Evolutionary conservation across 257 asterid species (phyloP), one percentile per base, ranked within the genome.

Genomic region (Misopates orontium): DNA sequence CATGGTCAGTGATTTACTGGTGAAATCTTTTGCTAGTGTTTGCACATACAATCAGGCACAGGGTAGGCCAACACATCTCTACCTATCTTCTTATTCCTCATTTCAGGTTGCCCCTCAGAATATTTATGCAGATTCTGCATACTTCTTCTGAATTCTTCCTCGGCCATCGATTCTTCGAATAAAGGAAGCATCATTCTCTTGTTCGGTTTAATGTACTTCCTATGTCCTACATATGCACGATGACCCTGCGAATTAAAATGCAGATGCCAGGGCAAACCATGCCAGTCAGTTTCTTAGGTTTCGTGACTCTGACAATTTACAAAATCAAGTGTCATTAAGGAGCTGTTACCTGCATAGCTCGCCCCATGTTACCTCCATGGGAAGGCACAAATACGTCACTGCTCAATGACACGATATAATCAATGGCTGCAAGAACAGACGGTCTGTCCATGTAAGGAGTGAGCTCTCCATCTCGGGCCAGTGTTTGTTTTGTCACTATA

Each of bases 341-440:
- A n/a, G n/a, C n/a, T n/a, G n/a, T n/a, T 68, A 81, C 87, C 87
- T 85, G 87, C 78, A 86, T 74, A 24, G 94, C 83, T 62, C 80
- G 76, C 15, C 75, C 94, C 94, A 86, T 86, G 70, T 86, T 83
- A 53, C 94, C 94, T 8, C 90, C 87, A 18, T 86, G 94, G 39
- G 94, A 86, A 49, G 81, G 83, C 61, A 86, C 44, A 32, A 83
- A 81, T 3, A 86, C 87, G 44, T 86, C 83, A 22, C 90, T 86
- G 67, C 84, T 81, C 9, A 83, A 68, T 0, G 79, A 86, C 21
- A 86, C 94, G 11, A 79, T 74, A 77, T 86, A 86, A 65, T 86
- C 94, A 9, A 83, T 71, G 49, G 90, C 94, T 40, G 94, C 94
- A 17, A 86, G 77, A 10, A 64, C 69, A 1, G 90, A 86, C 23